Evolutionary conservation across 1,139 yeast genomes (phyloP), one percentile per base, ranked within the genome.

Genomic region (Candida smagusa): DNA sequence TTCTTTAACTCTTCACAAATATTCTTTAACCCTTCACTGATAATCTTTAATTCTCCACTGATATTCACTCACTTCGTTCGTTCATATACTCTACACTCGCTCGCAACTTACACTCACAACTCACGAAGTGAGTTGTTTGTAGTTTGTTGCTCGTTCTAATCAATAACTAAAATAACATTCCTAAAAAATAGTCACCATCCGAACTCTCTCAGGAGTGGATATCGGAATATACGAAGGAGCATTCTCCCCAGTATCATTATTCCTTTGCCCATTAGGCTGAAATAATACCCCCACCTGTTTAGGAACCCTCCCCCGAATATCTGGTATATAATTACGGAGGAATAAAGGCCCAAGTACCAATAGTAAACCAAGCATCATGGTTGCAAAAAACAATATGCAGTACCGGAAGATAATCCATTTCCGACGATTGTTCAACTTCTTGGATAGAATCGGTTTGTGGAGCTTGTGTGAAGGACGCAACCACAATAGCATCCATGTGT

Each of bases 161-260:
- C 6, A 16, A 16, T 16, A 16, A 16, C 19, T 16, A 16, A 16
- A 3, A 5, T 16, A n/a, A 13, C 7, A 8, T 23, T n/a, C 22
- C 29, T 27, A 29, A 23, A 23, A 9, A 13, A 33, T 22, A 9
- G 31, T 33, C 24, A 16, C 35, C 46, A 46, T 36, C 6, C 44
- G 28, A 9, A 31, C 32, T 1, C 30, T 7, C 22, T 41, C 49
- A 2, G 63, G 64, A 22, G 41, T 44, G 1, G 36, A 50, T 35
- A 56, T 33, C 8, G 47, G 40, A n/a, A 60, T 43, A 22, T 32
- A 29, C 2, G 32, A 12, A 2, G 65, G 65, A 3, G 64, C 65
- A 6, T 7, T 12, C 0, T 61, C 60, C 0, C 85, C 87, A 0
- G 86, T 81, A 49, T 81, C 86, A 50, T 81, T 79, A 44, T 79